Evolutionary conservation across 2,329 filamentous ascomycete species (phyloP), one percentile per base, ranked within the genome.

Genomic region (Claviceps sp.): DNA sequence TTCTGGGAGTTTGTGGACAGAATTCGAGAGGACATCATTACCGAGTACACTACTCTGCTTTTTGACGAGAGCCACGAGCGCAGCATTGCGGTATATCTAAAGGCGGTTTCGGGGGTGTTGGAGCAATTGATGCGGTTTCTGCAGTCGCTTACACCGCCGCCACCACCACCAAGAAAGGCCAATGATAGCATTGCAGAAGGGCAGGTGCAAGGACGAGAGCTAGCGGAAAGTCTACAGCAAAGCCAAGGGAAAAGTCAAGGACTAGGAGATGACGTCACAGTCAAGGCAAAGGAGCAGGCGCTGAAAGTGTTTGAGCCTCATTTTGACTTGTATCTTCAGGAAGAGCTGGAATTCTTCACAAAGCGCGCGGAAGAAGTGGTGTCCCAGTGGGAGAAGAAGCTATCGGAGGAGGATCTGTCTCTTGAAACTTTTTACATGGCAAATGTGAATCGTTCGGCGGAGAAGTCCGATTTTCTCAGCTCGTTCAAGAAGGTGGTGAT

Each of bases 401-500:
- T 96, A 37, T 87, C 84, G 0, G 91, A 95, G 60, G 87, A 96
- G 68, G 90, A 95, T 58, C 89, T 88, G 16, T 86, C 85, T 2
- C 84, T 87, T 0, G 93, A 98, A 68, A 93, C 87, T 0, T 95
- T 94, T 63, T 93, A 89, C 70, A 96, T 97, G 91, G 86, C 85
- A 24, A 96, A 89, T 64, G 82, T 97, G 62, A 96, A 91, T 63
- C 80, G 93, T 26, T 89, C 95, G 65, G 93, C 89, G 1, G 93
- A 94, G 57, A 98, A 98, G 70, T 88, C 89, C 59, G 93, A 98
- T 65, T 98, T 98, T 61, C 65, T 98, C 55, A 93, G 84, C 46
- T 95, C 90, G 0, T 98, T 98, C 74, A 96, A 89, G 64, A 97
- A 97, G 67, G 93, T 98, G 8, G 87, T 98, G 57, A 96, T 98